Conservation (phyloP, 2,329 filamentous ascomycete genomes). For the Hypoxylon sp. region DNA sequence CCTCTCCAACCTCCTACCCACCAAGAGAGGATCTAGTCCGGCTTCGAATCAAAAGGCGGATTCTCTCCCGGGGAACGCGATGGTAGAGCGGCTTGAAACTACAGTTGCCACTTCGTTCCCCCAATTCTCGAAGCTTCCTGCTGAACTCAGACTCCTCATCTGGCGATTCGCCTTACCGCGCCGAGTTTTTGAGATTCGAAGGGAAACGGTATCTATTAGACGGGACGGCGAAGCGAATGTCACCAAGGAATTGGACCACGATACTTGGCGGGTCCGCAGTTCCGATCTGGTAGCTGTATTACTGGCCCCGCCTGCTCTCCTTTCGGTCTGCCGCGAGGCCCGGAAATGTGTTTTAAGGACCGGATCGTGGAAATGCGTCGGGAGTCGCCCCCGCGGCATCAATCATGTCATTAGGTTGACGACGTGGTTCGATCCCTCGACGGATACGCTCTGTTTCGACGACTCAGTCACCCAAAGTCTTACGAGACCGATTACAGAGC, state of each 20-base stretch:
- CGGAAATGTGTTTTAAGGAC: constrained; percentile 23
- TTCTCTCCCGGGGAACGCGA: constrained; percentile 2
- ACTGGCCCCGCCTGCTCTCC: constrained; percentile 31
- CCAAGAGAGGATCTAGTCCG: background rate
- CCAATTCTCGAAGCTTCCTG: constrained; percentile 32
- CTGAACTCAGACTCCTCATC: constrained; percentile 34
- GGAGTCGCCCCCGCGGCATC: constrained; percentile 30
- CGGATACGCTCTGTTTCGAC: constrained; percentile 40
- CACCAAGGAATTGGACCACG: constrained; percentile 32
- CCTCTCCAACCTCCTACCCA: constrained; percentile 1
- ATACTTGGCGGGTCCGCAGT: constrained; percentile 34
- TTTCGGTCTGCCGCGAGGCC: constrained; percentile 36
- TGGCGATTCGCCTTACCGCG: constrained; percentile 37
- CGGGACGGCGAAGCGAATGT: constrained; percentile 33
- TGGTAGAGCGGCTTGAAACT: constrained; percentile 27
- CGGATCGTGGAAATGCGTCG: constrained; percentile 39
- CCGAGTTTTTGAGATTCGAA: constrained; percentile 40
- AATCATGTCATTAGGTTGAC: constrained; percentile 19
- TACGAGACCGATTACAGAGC: constrained; percentile 5
- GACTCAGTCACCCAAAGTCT: constrained; percentile 21
- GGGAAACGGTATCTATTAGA: constrained; percentile 32
- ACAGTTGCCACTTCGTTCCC: constrained; percentile 29
- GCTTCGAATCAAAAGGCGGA: constrained; percentile 4
- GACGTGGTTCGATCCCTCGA: constrained; percentile 39
- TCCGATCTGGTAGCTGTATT: constrained; percentile 37